Evolutionary conservation across 371 early-diverging fungal genomes (phyloP).

Genomic region (Nematocida sp.): DNA sequence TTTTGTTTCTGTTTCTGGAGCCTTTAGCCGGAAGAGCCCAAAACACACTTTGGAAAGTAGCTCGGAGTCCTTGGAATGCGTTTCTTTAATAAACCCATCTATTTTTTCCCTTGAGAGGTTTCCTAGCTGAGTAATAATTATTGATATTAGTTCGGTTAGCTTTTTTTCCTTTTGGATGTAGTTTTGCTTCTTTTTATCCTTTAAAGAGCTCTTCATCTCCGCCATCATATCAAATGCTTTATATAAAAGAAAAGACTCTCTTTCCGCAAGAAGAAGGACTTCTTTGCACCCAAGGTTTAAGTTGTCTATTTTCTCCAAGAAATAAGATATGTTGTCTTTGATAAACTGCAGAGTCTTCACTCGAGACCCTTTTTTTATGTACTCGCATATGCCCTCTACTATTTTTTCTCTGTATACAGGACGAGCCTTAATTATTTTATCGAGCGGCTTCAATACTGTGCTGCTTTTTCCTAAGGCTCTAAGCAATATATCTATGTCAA

Average conservation of each 20-base stretch:
- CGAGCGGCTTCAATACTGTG: conserved; percentile 16
- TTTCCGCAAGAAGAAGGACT: conserved; percentile 17
- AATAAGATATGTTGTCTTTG: conserved; percentile 18
- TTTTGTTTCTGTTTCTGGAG: neutral
- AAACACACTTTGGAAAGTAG: conserved; percentile 41
- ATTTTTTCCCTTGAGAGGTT: neutral
- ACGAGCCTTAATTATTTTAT: conserved; percentile 5
- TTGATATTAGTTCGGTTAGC: conserved; percentile 10
- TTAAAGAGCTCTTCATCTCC: conserved; percentile 1
- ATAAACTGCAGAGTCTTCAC: conserved; percentile 21
- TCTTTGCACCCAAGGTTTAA: conserved; percentile 34
- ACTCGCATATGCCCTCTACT: conserved; percentile 12
- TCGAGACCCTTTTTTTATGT: conserved; percentile 37
- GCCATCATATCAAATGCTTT: conserved; percentile 17
- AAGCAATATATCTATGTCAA: conserved; percentile 21
- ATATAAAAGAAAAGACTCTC: neutral
- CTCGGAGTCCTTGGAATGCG: conserved; percentile 22
- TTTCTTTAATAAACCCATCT: conserved; percentile 7
- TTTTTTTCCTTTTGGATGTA: conserved; percentile 32
- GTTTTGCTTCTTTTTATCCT: conserved; percentile 25
- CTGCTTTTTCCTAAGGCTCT: neutral
- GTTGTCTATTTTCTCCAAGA: conserved; percentile 1
- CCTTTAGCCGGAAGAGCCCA: conserved; percentile 18
- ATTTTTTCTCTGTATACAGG: conserved; percentile 28
- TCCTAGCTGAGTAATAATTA: conserved; percentile 3